These are phyloP conservation scores for Cladosporium sp. DNA, from an alignment of 2,329 filamentous ascomycete genomes.

Conservation along the genomic window DNA sequence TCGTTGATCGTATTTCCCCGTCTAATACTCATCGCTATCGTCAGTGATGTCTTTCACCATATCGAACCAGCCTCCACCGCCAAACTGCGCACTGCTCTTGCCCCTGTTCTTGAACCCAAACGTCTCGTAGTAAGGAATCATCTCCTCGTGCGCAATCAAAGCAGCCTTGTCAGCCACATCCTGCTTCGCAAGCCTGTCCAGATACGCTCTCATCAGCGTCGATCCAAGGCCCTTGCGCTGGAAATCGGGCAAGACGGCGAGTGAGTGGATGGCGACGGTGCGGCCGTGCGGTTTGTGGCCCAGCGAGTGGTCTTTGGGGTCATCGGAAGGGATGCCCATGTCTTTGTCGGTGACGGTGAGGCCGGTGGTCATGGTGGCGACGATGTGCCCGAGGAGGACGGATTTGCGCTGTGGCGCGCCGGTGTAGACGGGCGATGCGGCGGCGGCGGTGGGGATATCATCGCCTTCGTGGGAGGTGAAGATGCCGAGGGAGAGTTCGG, in stretches of 20 bases:
- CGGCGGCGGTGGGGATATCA: conserved; percentile 57
- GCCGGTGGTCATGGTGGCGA: conserved; percentile 69
- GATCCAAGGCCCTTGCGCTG: conserved; percentile 73
- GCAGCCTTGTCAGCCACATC: conserved; percentile 71
- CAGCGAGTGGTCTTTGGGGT: conserved; percentile 45
- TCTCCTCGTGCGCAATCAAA: conserved; percentile 72
- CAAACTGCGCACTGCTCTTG: conserved; percentile 68
- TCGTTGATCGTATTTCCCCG: not conserved
- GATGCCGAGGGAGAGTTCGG: conserved; percentile 75
- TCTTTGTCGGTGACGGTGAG: conserved; percentile 68
- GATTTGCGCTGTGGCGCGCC: conserved; percentile 58
- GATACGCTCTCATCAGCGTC: conserved; percentile 72
- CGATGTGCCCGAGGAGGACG: conserved; percentile 73
- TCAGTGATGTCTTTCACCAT: conserved; percentile 60
- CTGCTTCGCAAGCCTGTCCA: conserved; percentile 71
- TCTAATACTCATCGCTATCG: conserved; percentile 3
- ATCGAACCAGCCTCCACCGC: conserved; percentile 78
- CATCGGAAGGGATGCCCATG: conserved; percentile 66
- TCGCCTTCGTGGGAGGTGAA: conserved; percentile 66
- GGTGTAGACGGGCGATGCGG: conserved; percentile 60
- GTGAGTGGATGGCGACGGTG: conserved; percentile 78
- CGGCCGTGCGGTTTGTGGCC: conserved; percentile 73
- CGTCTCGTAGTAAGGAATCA: conserved; percentile 74
- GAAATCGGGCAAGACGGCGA: conserved; percentile 74
- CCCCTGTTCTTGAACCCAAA: conserved; percentile 72